Conservation (phyloP, 495 filamentous ascomycete genomes). For the Aspergillus indologenus region DNA sequence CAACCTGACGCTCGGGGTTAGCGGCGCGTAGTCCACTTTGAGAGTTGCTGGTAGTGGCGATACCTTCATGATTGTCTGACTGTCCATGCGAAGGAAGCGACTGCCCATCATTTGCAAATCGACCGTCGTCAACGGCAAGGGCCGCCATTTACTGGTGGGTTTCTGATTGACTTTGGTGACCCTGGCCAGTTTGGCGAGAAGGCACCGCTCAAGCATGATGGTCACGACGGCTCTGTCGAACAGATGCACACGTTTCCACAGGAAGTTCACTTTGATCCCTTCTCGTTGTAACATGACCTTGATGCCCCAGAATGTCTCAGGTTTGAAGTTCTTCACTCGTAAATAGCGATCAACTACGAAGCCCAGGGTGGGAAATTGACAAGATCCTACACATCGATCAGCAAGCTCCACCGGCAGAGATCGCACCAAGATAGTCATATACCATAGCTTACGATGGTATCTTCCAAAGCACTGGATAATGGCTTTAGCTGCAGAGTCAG, state of each 20-base stretch:
- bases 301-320: slow-evolving; percentile 90
- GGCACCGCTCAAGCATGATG: slow-evolving; percentile 81
- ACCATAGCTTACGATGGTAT: slow-evolving; percentile 84
- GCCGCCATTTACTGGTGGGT: slow-evolving; percentile 91
- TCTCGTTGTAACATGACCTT: slow-evolving; percentile 77
- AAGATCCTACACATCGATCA: slow-evolving; percentile 64
- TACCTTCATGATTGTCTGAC: slow-evolving; percentile 80
- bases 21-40: neutral
- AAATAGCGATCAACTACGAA: slow-evolving; percentile 97
- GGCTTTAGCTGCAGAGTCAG: slow-evolving; percentile 69
- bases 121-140: slow-evolving; percentile 91
- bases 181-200: slow-evolving; percentile 70
- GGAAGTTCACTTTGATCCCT: slow-evolving; percentile 76
- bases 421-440: slow-evolving; percentile 5
- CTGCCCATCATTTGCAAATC: slow-evolving; percentile 97
- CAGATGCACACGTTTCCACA: slow-evolving; percentile 76
- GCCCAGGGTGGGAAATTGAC: slow-evolving; percentile 94
- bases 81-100: slow-evolving; percentile 77
- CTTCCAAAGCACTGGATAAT: slow-evolving; percentile 58
- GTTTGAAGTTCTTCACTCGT: slow-evolving; percentile 85
- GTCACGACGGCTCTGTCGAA: slow-evolving; percentile 83
- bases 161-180: slow-evolving; percentile 83
- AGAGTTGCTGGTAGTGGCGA: slow-evolving; percentile 2
- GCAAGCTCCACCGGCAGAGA: neutral
- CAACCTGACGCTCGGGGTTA: slow-evolving; percentile 46